phyloP scores from a whole-genome alignment of 345 rosid genomes.

The Bretschneidera sinensis region DNA sequence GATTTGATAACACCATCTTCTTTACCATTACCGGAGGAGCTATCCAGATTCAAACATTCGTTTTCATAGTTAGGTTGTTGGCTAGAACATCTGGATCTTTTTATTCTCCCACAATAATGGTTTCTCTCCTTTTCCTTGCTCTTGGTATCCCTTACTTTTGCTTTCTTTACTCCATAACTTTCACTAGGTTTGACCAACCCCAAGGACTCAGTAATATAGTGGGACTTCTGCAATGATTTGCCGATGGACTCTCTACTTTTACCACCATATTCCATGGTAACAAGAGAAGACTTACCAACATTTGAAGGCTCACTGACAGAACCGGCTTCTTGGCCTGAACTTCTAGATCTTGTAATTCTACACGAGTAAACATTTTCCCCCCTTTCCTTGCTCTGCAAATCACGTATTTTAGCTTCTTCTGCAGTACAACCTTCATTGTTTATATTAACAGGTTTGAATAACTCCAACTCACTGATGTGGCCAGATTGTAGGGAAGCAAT shows the following conservation, averaged over 20 bases:
- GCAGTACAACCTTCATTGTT: conserved; percentile 22
- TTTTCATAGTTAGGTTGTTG: conserved; percentile 21
- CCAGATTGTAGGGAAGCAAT: conserved; percentile 38
- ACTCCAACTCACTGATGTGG: conserved; percentile 23
- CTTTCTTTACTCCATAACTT: conserved; percentile 13
- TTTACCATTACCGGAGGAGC: conserved; percentile 9
- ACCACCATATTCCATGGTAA: conserved; percentile 14
- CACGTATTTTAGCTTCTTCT: conserved; percentile 25
- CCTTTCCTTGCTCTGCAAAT: conserved; percentile 26
- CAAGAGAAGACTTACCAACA: conserved; percentile 20
- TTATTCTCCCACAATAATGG: conserved; percentile 17
- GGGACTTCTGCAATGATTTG: conserved; percentile 9
- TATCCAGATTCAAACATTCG: conserved; percentile 14
- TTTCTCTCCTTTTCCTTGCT: conserved; percentile 25
- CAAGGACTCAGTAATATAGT: conserved; percentile 6
- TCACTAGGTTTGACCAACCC: conserved; percentile 11
- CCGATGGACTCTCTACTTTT: conserved; percentile 3
- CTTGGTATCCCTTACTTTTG: conserved; percentile 10
- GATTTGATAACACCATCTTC: too few relatives aligned
- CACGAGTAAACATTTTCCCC: conserved; percentile 21
- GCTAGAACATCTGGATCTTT: conserved; percentile 28
- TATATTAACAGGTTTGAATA: conserved; percentile 27
- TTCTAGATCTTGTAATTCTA: conserved; percentile 31
- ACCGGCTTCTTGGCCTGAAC: conserved; percentile 19
- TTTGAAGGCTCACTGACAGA: conserved; percentile 21